A percentile compares a stretch with the other conserved stretches of the same genome.
These are phyloP conservation scores for Eucalyptus sp. DNA, from an alignment of 345 rosid species.

Conservation along the genomic window DNA sequence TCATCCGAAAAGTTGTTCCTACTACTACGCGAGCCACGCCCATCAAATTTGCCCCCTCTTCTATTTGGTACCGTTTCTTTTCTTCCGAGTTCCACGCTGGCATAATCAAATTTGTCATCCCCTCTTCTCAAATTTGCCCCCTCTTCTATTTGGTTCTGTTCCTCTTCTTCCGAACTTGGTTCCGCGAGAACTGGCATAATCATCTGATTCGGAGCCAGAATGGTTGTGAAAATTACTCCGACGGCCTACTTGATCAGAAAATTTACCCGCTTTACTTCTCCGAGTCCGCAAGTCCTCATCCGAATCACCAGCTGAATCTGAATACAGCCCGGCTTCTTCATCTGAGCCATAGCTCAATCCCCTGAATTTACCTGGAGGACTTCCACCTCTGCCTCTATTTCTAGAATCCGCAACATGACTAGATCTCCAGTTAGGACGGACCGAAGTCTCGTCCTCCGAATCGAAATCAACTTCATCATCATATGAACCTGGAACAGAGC, in stretches of 20 bases:
- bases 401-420: constrained; percentile 52
- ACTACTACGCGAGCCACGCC: not conserved
- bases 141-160: constrained; percentile 1
- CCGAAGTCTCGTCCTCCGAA: constrained; percentile 49
- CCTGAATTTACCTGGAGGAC: constrained; percentile 20
- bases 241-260: constrained; percentile 11
- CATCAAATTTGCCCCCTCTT: not conserved
- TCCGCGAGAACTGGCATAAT: not conserved
- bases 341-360: constrained; percentile 62
- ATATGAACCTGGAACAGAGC: constrained; percentile 23
- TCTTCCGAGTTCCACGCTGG: constrained; percentile 3
- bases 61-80: constrained; percentile 5
- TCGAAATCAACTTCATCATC: constrained; percentile 38
- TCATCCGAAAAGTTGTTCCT: not conserved
- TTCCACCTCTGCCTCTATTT: constrained; percentile 12
- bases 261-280: constrained; percentile 7
- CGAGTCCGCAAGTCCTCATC: constrained; percentile 14
- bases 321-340: constrained; percentile 39
- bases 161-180: constrained; percentile 9
- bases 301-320: constrained; percentile 32
- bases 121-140: no score
- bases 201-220: constrained; percentile 18
- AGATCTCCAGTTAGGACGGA: constrained; percentile 56
- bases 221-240: constrained; percentile 20
- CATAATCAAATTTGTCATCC: no score